phyloP scores from a whole-genome alignment of 225 moss, liverwort and hornwort species.

The Straminergon stramineum region DNA sequence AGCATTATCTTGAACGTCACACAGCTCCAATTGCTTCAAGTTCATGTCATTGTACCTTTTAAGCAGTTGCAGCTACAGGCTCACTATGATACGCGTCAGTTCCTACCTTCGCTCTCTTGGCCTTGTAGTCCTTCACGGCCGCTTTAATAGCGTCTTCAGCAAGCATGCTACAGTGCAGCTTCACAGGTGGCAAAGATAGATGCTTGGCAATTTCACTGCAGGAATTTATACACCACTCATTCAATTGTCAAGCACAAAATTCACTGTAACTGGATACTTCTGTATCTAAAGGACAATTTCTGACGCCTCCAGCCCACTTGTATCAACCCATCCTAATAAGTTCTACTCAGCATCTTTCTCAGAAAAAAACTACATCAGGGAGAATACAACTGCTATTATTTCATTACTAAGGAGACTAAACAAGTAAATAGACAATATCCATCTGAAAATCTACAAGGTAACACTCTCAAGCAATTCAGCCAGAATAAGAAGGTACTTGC shows the following conservation, averaged over 20 bases:
- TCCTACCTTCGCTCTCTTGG: conserved; percentile 41
- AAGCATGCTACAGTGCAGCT: conserved; percentile 94
- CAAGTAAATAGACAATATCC: background rate
- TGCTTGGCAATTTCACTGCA: conserved; percentile 95
- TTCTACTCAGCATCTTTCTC: background rate
- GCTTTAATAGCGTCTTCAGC: conserved; percentile 93
- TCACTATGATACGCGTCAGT: background rate
- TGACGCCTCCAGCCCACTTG: background rate
- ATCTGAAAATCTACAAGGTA: background rate
- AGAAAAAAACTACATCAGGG: background rate
- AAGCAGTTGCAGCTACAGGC: conserved; percentile 19
- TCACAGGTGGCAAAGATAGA: conserved; percentile 83
- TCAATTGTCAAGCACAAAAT: background rate
- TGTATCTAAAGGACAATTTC: background rate
- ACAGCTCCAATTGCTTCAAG: background rate
- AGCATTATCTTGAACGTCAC: background rate
- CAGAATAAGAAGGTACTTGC: background rate
- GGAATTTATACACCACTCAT: background rate
- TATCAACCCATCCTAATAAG: background rate
- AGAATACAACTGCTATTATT: background rate
- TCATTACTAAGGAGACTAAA: background rate
- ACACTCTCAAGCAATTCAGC: background rate
- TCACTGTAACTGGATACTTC: background rate
- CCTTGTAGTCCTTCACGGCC: conserved; percentile 68
- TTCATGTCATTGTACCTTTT: background rate